These are phyloP conservation scores for Sugiyamaella mastotermitis DNA, from an alignment of 805 yeast genomes.

Conservation along the genomic window DNA sequence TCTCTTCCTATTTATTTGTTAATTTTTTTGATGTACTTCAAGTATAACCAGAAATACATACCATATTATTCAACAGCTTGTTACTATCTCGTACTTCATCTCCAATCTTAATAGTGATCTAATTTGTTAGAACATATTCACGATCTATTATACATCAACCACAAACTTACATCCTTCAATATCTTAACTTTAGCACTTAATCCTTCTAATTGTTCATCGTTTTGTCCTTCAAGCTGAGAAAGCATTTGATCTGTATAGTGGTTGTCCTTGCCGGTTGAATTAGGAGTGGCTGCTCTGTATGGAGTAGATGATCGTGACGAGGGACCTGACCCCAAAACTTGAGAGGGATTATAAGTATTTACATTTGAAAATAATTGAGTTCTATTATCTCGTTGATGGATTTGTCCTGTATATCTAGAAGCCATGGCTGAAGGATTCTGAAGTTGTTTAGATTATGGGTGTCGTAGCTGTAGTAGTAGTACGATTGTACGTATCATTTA, in stretches of 20 bases:
- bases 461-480: too few relatives aligned
- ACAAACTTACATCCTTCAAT: constrained; percentile 40
- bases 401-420: constrained; percentile 19
- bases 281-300: constrained; percentile 24
- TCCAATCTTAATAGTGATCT: constrained; percentile 52
- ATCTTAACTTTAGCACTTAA: constrained; percentile 50
- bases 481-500: too few relatives aligned
- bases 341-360: constrained; percentile 25
- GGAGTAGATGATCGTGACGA: constrained; percentile 14
- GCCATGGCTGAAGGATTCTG: too few relatives aligned
- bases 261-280: constrained; percentile 23
- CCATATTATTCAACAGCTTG: constrained; percentile 37
- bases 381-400: constrained; percentile 32
- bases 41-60: neutral
- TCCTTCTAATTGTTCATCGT: constrained; percentile 50
- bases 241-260: constrained; percentile 46
- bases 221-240: constrained; percentile 60
- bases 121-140: neutral
- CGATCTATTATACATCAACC: neutral
- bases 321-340: constrained; percentile 9
- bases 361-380: constrained; percentile 34
- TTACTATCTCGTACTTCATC: constrained; percentile 55
- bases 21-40: neutral
- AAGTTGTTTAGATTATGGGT: too few relatives aligned
- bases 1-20: constrained; percentile 27